phyloP scores from a whole-genome alignment of 2,329 filamentous ascomycete genomes.

The Botrytis paeoniae region DNA sequence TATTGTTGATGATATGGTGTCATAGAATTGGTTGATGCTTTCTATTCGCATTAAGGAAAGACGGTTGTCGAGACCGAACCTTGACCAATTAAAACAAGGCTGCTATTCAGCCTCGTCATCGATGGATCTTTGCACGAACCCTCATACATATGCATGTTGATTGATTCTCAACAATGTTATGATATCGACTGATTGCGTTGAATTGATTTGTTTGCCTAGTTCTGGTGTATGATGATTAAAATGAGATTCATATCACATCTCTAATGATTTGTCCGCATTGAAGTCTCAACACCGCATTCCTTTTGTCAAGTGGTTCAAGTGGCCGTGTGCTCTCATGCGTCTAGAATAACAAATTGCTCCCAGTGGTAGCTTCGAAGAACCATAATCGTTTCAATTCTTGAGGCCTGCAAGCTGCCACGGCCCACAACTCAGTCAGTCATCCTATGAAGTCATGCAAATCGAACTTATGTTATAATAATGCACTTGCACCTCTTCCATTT shows the following conservation, averaged over 20 bases:
- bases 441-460: background rate
- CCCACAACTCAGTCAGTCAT: background rate
- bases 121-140: background rate
- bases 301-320: background rate
- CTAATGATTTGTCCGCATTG: background rate
- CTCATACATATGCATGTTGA: background rate
- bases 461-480: background rate
- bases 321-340: background rate
- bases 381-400: background rate
- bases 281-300: background rate
- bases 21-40: constrained; percentile 2
- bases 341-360: background rate
- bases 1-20: constrained; percentile 26
- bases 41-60: background rate
- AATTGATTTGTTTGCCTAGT: background rate
- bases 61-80: background rate
- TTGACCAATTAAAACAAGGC: constrained; percentile 9
- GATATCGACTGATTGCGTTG: background rate
- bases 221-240: background rate
- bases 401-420: background rate
- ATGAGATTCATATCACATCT: background rate
- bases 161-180: background rate
- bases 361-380: background rate
- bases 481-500: background rate
- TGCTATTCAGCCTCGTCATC: background rate